These are phyloP conservation scores for Wickerhamomyces alni DNA, from an alignment of 805 yeast genomes.

Conservation along the genomic window DNA sequence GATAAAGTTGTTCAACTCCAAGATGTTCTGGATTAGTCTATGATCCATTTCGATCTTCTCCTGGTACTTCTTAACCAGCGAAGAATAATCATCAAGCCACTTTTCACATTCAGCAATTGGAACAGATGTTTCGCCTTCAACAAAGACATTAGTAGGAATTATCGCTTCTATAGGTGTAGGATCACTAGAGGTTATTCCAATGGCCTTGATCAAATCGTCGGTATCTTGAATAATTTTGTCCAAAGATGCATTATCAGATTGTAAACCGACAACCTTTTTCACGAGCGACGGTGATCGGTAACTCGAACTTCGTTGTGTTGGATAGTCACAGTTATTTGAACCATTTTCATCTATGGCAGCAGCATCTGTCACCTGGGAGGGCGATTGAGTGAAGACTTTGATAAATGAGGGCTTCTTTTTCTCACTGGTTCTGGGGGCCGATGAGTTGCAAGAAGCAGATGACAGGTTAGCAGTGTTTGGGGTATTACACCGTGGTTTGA, in stretches of 20 bases:
- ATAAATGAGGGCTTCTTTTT: conserved; percentile 5
- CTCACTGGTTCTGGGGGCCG: too few species aligned
- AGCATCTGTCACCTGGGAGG: too few species aligned
- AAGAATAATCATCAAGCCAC: conserved; percentile 7
- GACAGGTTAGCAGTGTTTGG: too few species aligned
- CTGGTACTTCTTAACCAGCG: neutral
- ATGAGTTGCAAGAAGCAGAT: too few species aligned
- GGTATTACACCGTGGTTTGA: too few species aligned
- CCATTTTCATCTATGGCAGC: too few species aligned
- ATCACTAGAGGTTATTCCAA: neutral
- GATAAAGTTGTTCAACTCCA: conserved; percentile 16
- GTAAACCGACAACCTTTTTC: neutral
- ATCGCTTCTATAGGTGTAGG: neutral
- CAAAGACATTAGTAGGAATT: neutral
- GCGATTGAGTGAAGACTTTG: conserved; percentile 2
- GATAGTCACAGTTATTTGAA: neutral
- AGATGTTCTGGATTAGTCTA: conserved; percentile 13
- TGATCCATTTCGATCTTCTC: conserved; percentile 6
- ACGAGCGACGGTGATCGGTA: conserved; percentile 13
- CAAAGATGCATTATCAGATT: too few species aligned
- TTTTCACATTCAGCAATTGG: conserved; percentile 6
- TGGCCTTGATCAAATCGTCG: conserved; percentile 3
- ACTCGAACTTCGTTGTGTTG: conserved; percentile 7
- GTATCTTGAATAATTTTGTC: conserved; percentile 2
- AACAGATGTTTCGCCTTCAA: neutral